Base-by-base conservation (phyloP, 768 basidiomycete genomes). In the Xerocomellus amylosporus region DNA sequence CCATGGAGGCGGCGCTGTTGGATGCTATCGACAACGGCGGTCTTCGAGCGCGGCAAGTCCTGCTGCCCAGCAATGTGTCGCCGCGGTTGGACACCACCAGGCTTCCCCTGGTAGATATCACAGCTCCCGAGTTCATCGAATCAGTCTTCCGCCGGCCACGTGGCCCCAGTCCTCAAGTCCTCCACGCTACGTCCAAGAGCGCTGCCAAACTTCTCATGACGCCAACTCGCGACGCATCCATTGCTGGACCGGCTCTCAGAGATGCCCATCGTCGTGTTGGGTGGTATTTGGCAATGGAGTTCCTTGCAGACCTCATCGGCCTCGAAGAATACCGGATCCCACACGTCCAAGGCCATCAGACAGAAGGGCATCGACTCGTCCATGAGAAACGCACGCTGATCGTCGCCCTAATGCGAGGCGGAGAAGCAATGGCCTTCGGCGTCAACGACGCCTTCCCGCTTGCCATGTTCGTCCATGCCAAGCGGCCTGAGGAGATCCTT, bases 221-320 rank as follows among this genome's bases (percentile, higher is more conserved):
- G 4, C 55, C 55, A 54, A 56, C 55, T 54, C 51, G 55, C 46
- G 5, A 56, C 24, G 55, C 55, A 55, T 54, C 55, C 45, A 56
- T 56, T 43, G 52, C 55, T 47, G 51, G 55, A 47, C 55, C 55
- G 9, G 55, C 55, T 47, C 55, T 56, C 55, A 56, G 55, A 54
- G 51, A 54, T 31, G 55, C 55, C 40, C 55, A 56, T 54, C 53
- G 52, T 56, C 55, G 55, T 47, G 55, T 56, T 54, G 55, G 55
- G 40, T 56, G 55, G 55, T 56, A 56, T 48, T 47, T 56, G 41
- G 55, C 55, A 47, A 56, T 54, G 55, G 55, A 56, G 52, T 56
- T 56, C 55, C 52, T 56, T 47, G 55, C 45, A 55, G 55, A 56
- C 28, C 55, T 56, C 52, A 55, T 56, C 41, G 55, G 55, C 52